Base-by-base conservation (phyloP, 306 rosid species). In the Mucuna pruriens region DNA sequence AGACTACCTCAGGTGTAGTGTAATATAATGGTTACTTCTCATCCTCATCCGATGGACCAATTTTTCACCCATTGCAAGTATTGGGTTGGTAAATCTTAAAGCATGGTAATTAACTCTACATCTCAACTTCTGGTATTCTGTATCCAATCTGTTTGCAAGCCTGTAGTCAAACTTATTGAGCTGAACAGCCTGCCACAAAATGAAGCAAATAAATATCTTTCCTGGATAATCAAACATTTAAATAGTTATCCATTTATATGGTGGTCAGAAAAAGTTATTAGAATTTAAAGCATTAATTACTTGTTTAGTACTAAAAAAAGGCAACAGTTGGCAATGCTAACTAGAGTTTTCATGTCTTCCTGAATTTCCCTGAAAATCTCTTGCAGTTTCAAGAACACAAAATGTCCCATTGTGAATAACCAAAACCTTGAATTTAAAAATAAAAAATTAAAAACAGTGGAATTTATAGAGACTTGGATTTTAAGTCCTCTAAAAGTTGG, bases 71-170 rank as follows among this genome's bases (percentile, higher is more conserved):
- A 96, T 96, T 57, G 78, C 77, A 77, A 39, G 85, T 82, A 96
- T 93, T 73, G 91, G 86, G 26, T 77, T 51, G 17, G 99, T 92
- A 79, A 96, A 96, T 81, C 85, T 93, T 75, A 96, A 87, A 62
- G 94, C 99, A 83, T 92, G 99, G 85, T 96, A 96, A 78, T 96
- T 96, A 68, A 88, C 99, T 86, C 99, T 88, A 71, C 99, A 96
- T 87, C 99, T 92, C 86, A 96, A 80, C 84, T 93, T 96, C 85
- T 96, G 99, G 67, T 89, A 88, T 82, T 96, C 97, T 44, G 97
- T 85, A 60, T 81, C 89, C 92, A 96, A 85, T 87, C 84, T 94
- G 91, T 93, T 96, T 85, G 99, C 89, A 62, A 96, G 98, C 89
- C 99, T 92, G 93, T 93, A 96, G 86, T 96, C 99, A 84, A 90